Evolutionary conservation across 345 rosid genomes (phyloP), one percentile per base, ranked within the genome.

Genomic region (Barbarea vulgaris): DNA sequence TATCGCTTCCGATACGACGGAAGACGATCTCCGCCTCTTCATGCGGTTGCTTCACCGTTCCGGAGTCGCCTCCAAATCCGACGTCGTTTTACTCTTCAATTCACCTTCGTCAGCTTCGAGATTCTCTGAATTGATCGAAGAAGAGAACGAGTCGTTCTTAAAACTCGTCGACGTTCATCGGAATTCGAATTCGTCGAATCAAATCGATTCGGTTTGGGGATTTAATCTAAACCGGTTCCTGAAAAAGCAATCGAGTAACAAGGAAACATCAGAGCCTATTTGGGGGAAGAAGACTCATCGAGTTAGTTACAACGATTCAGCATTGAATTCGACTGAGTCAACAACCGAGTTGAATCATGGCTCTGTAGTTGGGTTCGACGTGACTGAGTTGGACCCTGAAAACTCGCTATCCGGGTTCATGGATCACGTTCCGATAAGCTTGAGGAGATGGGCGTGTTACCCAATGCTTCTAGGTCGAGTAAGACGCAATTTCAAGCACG

Each of bases 391-490:
- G 62, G 97, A 92, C 81, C 91, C 97, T 21, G 97, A 95, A 79
- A 84, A 86, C 84, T 87, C 99, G 63, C 83, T 95, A 0, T 73
- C 91, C 9, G 99, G 97, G 42, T 95, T 95, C 21, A 34, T 95
- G 53, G 89, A 89, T 33, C 85, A 85, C 44, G 89, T 89, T 31
- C 96, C 96, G 0, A 77, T 92, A 78, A 82, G 85, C 72, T 53
- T 95, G 70, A 73, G 89, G 53, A 74, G 98, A 61, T 94, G 98
- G 97, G 97, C 96, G 8, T 85, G 93, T 78, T 94, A 90, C 39
- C 90, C 96, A 19, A 90, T 95, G 97, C 77, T 95, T 1, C 84
- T 95, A 0, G 99, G 97, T 2, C 95, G 97, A 28, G 75, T 95
- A 46, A 72, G 93, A 62, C 86, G 91, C 34, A 89, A 76, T 73